Evolutionary conservation across 2,329 filamentous ascomycete genomes (phyloP).

Genomic region (Xylaria sp.): DNA sequence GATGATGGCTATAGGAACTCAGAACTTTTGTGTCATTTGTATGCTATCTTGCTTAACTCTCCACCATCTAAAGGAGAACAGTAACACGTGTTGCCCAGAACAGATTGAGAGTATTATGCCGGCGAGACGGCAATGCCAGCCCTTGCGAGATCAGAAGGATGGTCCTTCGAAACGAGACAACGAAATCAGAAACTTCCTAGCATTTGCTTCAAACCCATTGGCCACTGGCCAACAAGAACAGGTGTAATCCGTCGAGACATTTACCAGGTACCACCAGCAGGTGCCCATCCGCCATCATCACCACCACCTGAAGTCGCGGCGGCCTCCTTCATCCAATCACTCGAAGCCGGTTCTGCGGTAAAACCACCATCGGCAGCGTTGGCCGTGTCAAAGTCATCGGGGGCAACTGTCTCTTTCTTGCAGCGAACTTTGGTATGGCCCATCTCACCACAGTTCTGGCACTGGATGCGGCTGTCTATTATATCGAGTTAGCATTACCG

Average conservation of each 20-base stretch:
- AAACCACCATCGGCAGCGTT: conserved; percentile 5
- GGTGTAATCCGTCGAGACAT: neutral
- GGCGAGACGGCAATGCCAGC: conserved; percentile 14
- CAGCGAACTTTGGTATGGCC: conserved; percentile 58
- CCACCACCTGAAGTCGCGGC: neutral
- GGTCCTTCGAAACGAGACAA: conserved; percentile 17
- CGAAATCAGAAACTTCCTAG: neutral
- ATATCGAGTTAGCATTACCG: conserved; percentile 40
- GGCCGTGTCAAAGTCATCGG: conserved; percentile 28
- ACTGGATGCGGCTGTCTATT: conserved; percentile 65
- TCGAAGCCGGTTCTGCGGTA: neutral
- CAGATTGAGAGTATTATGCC: conserved; percentile 17
- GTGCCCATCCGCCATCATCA: conserved; percentile 3
- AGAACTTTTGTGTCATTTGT: conserved; percentile 23
- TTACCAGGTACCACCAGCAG: conserved; percentile 24
- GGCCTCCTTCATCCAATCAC: conserved; percentile 26
- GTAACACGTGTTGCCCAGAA: conserved; percentile 5
- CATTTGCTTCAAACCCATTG: conserved; percentile 4
- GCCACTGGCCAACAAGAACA: neutral
- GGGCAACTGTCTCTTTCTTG: conserved; percentile 42
- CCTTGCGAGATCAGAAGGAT: conserved; percentile 26
- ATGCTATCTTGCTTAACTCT: conserved; percentile 32
- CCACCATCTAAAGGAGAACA: conserved; percentile 22
- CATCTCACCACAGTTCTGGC: conserved; percentile 65
- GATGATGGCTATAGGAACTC: neutral